Evolutionary conservation across 1,284 basidiomycete genomes (phyloP).

Genomic region (Fomitopsis palustris): DNA sequence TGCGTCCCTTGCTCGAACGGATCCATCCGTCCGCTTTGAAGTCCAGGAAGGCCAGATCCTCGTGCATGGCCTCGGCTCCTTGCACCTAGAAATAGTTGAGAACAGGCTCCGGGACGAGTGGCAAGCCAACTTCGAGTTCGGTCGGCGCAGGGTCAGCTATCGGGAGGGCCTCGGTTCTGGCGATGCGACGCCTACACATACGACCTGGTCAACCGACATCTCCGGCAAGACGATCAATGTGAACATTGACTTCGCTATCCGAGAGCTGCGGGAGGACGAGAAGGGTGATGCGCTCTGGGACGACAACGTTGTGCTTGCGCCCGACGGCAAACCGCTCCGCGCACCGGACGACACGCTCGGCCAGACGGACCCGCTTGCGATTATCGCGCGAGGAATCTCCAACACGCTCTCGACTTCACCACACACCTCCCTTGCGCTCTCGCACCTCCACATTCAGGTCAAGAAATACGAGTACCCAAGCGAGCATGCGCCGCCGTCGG

Average conservation of each 20-base stretch:
- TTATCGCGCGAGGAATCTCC: conserved; percentile 63
- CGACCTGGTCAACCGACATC: conserved; percentile 60
- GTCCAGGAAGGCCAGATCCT: conserved; percentile 80
- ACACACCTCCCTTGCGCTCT: conserved; percentile 67
- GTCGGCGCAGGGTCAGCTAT: conserved; percentile 75
- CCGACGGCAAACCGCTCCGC: conserved; percentile 46
- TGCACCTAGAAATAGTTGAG: conserved; percentile 87
- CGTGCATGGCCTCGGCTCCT: conserved; percentile 79
- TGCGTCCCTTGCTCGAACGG: conserved; percentile 74
- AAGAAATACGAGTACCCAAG: conserved; percentile 38
- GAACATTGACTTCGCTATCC: conserved; percentile 48
- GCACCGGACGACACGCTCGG: conserved; percentile 47
- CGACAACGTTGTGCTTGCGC: conserved; percentile 65
- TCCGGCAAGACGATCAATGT: conserved; percentile 48
- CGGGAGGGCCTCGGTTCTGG: conserved; percentile 61
- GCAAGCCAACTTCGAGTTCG: conserved; percentile 75
- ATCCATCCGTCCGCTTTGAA: conserved; percentile 80
- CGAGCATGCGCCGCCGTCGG: conserved; percentile 39
- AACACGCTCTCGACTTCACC: conserved; percentile 73
- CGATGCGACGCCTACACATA: conserved; percentile 25
- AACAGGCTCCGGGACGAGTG: conserved; percentile 79
- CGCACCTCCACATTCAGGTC: conserved; percentile 57
- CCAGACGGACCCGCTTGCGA: conserved; percentile 38
- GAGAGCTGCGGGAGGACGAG: conserved; percentile 51
- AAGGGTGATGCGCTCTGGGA: conserved; percentile 67